These are phyloP conservation scores for Tetraselmis striata DNA, from an alignment of 139 green algal species.

Conservation along the genomic window DNA sequence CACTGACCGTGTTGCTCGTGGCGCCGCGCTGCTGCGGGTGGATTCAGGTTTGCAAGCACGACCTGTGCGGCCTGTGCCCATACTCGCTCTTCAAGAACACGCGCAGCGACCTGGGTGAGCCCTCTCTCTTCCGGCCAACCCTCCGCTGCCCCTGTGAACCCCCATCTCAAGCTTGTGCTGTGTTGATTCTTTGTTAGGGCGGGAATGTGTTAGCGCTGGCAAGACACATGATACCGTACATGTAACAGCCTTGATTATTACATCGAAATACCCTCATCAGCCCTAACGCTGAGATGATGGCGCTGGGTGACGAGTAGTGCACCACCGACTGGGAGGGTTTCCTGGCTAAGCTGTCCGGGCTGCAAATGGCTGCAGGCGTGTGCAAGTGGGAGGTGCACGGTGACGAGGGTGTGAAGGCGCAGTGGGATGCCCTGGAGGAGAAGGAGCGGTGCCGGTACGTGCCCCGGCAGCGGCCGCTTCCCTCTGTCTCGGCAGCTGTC, in stretches of 20 bases:
- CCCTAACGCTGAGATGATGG: too few relatives aligned
- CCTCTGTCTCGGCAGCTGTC: constrained; percentile 34
- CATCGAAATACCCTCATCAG: too few relatives aligned
- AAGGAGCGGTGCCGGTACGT: constrained; percentile 53
- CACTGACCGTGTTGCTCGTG: too few relatives aligned
- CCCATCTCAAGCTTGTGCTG: too few relatives aligned
- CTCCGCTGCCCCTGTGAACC: too few relatives aligned
- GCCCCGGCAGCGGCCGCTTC: constrained; percentile 26
- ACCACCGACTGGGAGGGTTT: too few relatives aligned
- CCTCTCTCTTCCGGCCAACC: background rate
- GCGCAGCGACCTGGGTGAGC: constrained; percentile 66
- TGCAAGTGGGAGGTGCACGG: constrained; percentile 69
- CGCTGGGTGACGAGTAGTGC: too few relatives aligned
- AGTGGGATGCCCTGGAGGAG: constrained; percentile 55
- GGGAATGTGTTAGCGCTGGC: background rate
- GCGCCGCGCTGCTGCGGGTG: too few relatives aligned
- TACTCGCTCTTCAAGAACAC: constrained; percentile 81
- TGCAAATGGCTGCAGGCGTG: constrained; percentile 51
- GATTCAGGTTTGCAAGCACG: constrained; percentile 74
- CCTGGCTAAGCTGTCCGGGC: constrained; percentile 46
- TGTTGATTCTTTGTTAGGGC: too few relatives aligned
- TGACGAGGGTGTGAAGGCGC: constrained; percentile 44
- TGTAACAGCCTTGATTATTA: too few relatives aligned
- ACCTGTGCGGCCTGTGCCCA: constrained; percentile 68
- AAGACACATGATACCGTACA: background rate